Evolutionary conservation across 2,329 filamentous ascomycete species (phyloP).

Genomic region (Pseudogymnoascus sp.): DNA sequence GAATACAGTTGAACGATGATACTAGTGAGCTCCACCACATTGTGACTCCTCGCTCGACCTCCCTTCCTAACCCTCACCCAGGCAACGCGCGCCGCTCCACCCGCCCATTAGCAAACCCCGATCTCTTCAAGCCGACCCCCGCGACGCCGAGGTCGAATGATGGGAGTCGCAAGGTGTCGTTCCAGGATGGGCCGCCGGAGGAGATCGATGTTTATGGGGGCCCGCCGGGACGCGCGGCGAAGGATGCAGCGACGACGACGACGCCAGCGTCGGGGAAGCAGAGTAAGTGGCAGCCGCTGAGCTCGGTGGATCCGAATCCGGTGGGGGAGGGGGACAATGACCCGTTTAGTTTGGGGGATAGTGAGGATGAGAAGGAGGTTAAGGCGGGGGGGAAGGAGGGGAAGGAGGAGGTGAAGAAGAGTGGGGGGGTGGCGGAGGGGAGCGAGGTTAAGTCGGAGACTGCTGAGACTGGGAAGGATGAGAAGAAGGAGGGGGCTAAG

Average conservation of each 20-base stretch:
- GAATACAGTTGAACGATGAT: conserved; percentile 59
- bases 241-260: conserved; percentile 36
- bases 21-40: conserved; percentile 44
- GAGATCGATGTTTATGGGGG: conserved; percentile 74
- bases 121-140: conserved; percentile 68
- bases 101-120: conserved; percentile 65
- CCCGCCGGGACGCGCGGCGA: conserved; percentile 44
- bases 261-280: conserved; percentile 50
- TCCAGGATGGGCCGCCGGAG: conserved; percentile 53
- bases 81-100: conserved; percentile 50
- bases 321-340: conserved; percentile 84
- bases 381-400: conserved; percentile 52
- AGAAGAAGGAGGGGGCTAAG: conserved; percentile 27
- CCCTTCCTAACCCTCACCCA: conserved; percentile 28
- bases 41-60: conserved; percentile 44
- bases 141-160: conserved; percentile 35
- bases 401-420: conserved; percentile 39
- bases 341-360: conserved; percentile 92
- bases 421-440: conserved; percentile 32
- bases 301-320: conserved; percentile 74
- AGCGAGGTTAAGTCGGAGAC: conserved; percentile 58
- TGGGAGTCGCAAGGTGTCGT: conserved; percentile 41
- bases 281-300: conserved; percentile 97
- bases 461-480: conserved; percentile 37
- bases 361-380: conserved; percentile 79